Evolutionary conservation across 768 basidiomycete species (phyloP).

Genomic region (Tricholoma sp.): DNA sequence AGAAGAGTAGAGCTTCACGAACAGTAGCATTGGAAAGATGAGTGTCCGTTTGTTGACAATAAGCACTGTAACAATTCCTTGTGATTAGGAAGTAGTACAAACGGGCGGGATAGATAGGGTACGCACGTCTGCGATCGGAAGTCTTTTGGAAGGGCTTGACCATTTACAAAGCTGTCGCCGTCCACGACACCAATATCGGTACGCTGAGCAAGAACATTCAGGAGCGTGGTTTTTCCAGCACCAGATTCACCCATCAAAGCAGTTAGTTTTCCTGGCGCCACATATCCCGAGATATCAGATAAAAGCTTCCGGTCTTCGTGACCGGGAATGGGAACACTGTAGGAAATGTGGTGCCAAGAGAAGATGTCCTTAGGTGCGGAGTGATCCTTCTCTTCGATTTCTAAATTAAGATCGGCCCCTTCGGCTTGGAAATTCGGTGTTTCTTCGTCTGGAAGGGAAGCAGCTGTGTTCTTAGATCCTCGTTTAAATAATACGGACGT

Average conservation of each 20-base stretch:
- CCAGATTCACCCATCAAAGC: slow-evolving; percentile 67
- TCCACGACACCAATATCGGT: slow-evolving; percentile 40
- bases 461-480: slow-evolving; percentile 27
- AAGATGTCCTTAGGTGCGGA: slow-evolving; percentile 48
- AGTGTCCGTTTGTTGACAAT: slow-evolving; percentile 83
- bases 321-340: slow-evolving; percentile 52
- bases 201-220: slow-evolving; percentile 56
- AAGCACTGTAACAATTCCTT: slow-evolving; percentile 43
- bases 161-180: slow-evolving; percentile 53
- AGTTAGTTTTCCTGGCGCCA: slow-evolving; percentile 75
- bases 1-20: slow-evolving; percentile 75
- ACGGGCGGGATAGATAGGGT: neutral
- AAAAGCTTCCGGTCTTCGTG: slow-evolving; percentile 45
- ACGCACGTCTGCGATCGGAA: slow-evolving; percentile 58
- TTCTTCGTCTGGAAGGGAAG: neutral
- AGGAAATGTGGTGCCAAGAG: slow-evolving; percentile 73
- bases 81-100: neutral
- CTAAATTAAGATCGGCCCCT: neutral
- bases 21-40: slow-evolving; percentile 77
- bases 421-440: neutral
- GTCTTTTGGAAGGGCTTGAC: slow-evolving; percentile 45
- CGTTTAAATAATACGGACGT: slow-evolving; percentile 63
- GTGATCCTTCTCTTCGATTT: slow-evolving; percentile 9
- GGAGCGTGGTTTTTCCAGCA: slow-evolving; percentile 52
- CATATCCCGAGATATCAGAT: slow-evolving; percentile 73